These are phyloP conservation scores for Nectriaceae sp. DNA, from an alignment of 2,329 filamentous ascomycete genomes.

Conservation along the genomic window DNA sequence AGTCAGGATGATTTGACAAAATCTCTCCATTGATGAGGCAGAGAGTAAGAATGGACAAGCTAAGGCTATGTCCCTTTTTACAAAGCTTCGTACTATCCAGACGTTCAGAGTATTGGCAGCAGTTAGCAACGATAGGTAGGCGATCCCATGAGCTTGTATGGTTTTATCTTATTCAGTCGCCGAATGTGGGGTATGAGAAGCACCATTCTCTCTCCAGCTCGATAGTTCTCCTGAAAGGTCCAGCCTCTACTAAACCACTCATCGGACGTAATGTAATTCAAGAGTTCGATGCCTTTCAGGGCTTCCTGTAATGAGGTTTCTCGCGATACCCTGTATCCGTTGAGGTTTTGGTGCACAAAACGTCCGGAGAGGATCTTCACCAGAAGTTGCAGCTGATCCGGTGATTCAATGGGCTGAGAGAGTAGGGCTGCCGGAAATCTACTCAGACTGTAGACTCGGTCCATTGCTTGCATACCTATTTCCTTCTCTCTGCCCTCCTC, in stretches of 20 bases:
- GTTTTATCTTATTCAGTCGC: neutral
- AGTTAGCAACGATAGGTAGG: conserved; percentile 34
- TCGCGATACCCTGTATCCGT: neutral
- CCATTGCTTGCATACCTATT: neutral
- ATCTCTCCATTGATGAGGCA: conserved; percentile 36
- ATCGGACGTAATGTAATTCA: conserved; percentile 4
- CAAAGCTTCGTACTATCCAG: conserved; percentile 22
- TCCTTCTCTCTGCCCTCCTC: neutral
- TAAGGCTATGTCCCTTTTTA: conserved; percentile 17
- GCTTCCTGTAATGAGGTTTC: neutral
- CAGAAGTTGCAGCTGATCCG: neutral
- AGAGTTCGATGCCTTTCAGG: neutral
- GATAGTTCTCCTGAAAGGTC: conserved; percentile 7
- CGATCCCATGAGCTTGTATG: conserved; percentile 1
- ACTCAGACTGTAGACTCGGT: neutral
- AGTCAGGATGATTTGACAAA: conserved; percentile 34
- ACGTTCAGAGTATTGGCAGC: conserved; percentile 31
- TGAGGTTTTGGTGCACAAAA: neutral
- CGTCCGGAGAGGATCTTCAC: neutral
- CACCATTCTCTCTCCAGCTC: conserved; percentile 1
- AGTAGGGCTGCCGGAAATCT: neutral
- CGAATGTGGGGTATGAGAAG: conserved; percentile 2
- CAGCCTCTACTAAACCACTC: conserved; percentile 4
- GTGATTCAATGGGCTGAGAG: neutral
- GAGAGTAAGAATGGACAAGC: conserved; percentile 30